phyloP scores from a whole-genome alignment of 208 protist genomes.

The Zelonia costaricensis region DNA sequence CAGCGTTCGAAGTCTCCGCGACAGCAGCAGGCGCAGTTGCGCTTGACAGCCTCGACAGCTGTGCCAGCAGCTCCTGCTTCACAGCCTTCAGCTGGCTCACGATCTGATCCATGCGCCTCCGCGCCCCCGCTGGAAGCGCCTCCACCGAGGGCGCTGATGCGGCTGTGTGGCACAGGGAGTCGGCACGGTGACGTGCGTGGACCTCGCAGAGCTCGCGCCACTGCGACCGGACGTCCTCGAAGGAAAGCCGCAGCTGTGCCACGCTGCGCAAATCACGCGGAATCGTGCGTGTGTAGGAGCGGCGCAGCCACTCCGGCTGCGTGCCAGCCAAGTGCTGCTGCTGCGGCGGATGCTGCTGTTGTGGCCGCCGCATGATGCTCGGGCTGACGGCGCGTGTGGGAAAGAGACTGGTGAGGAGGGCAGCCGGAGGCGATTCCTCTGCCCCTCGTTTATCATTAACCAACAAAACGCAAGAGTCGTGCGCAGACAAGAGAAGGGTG shows the following conservation, averaged over 20 bases:
- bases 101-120: slow-evolving; percentile 18
- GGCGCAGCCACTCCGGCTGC: slow-evolving; percentile 31
- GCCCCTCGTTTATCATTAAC: too few species aligned
- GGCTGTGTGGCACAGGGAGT: too few species aligned
- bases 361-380: too few species aligned
- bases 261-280: slow-evolving; percentile 39
- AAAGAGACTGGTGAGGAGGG: too few species aligned
- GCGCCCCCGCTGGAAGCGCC: background rate
- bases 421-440: too few species aligned
- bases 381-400: too few species aligned
- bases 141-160: background rate
- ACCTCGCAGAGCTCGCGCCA: slow-evolving; percentile 36
- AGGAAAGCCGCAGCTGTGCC: slow-evolving; percentile 39
- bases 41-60: slow-evolving; percentile 13
- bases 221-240: slow-evolving; percentile 49
- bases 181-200: background rate
- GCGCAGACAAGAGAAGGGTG: too few species aligned
- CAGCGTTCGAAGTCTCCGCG: too few species aligned
- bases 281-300: slow-evolving; percentile 69
- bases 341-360: too few species aligned
- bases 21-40: background rate
- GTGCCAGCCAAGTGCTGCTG: background rate
- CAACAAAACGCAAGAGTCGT: too few species aligned
- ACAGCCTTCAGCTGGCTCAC: slow-evolving; percentile 68
- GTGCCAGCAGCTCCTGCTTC: slow-evolving; percentile 67